phyloP scores from a whole-genome alignment of 768 basidiomycete species.

The Rhodotorula babjevae region DNA sequence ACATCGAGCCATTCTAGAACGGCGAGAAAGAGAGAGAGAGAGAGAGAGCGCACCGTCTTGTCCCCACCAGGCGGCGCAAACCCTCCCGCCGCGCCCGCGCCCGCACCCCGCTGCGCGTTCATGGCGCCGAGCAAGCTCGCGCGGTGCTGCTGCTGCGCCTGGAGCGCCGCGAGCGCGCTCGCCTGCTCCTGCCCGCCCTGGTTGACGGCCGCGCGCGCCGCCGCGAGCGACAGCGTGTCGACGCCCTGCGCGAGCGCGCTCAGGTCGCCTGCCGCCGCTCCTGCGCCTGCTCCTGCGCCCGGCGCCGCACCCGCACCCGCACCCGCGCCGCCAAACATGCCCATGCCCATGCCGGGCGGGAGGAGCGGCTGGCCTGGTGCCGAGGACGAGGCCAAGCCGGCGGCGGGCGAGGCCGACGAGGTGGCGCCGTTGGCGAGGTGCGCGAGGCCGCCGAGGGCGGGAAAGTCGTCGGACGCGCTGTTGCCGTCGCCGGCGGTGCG shows the following conservation, averaged over 20 bases:
- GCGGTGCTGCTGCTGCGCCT: slow-evolving; percentile 33
- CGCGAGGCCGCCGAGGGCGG: slow-evolving; percentile 23
- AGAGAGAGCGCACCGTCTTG: slow-evolving; percentile 14
- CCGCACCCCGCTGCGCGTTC: slow-evolving; percentile 21
- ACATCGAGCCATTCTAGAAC: too few relatives aligned
- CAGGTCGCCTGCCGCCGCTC: not conserved
- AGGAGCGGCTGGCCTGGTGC: not conserved
- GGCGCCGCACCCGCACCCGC: too few relatives aligned
- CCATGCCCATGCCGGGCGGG: not conserved
- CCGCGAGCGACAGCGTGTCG: slow-evolving; percentile 23
- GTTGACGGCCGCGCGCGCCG: slow-evolving; percentile 2
- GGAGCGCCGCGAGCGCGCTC: slow-evolving; percentile 35
- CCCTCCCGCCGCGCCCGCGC: not conserved
- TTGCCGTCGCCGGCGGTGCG: not conserved
- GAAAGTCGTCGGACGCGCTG: slow-evolving; percentile 35
- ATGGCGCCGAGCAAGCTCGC: slow-evolving; percentile 37
- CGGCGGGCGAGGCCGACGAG: too few relatives aligned
- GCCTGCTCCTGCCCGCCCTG: slow-evolving; percentile 30
- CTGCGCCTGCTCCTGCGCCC: not conserved
- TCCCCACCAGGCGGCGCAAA: not conserved
- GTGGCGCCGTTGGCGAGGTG: too few relatives aligned
- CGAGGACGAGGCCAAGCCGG: not conserved
- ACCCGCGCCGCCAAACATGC: too few relatives aligned
- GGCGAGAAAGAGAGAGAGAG: not conserved
- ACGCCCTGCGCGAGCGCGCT: slow-evolving; percentile 6